Percentiles rank a stretch among this genome's conserved stretches.
phyloP scores from a whole-genome alignment of 805 yeast genomes.

The Candida argentea region DNA sequence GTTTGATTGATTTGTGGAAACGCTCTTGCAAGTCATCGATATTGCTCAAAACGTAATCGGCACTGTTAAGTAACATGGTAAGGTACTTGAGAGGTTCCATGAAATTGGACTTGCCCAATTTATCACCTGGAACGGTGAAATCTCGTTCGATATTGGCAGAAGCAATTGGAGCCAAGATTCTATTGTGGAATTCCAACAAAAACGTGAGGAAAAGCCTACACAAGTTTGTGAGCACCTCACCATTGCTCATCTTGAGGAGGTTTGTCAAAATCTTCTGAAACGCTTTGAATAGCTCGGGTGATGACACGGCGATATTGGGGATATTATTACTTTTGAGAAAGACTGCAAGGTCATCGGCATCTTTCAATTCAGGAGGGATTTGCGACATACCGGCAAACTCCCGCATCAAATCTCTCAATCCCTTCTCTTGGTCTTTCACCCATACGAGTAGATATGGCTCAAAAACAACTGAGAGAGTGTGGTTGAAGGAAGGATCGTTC shows the following conservation, averaged over 20 bases:
- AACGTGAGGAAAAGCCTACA: constrained; percentile 55
- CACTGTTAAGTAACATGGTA: constrained; percentile 72
- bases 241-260: constrained; percentile 32
- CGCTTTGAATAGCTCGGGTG: constrained; percentile 75
- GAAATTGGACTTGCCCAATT: background rate
- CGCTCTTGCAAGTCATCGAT: constrained; percentile 67
- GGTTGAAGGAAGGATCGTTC: constrained; percentile 32
- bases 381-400: constrained; percentile 54
- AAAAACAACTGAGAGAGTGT: constrained; percentile 53
- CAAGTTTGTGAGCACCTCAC: constrained; percentile 41
- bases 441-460: constrained; percentile 81
- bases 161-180: constrained; percentile 24
- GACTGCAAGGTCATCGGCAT: constrained; percentile 12
- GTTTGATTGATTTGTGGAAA: constrained; percentile 28
- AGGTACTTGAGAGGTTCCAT: constrained; percentile 54
- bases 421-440: constrained; percentile 74
- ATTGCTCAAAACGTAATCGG: constrained; percentile 80
- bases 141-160: too few relatives aligned
- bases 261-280: constrained; percentile 69
- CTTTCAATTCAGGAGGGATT: constrained; percentile 32
- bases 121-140: constrained; percentile 35
- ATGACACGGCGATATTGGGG: constrained; percentile 69
- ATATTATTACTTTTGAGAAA: constrained; percentile 35
- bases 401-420: constrained; percentile 49
- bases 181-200: constrained; percentile 36